These are phyloP conservation scores for Garcia nutans DNA, from an alignment of 345 rosid genomes.

Conservation along the genomic window DNA sequence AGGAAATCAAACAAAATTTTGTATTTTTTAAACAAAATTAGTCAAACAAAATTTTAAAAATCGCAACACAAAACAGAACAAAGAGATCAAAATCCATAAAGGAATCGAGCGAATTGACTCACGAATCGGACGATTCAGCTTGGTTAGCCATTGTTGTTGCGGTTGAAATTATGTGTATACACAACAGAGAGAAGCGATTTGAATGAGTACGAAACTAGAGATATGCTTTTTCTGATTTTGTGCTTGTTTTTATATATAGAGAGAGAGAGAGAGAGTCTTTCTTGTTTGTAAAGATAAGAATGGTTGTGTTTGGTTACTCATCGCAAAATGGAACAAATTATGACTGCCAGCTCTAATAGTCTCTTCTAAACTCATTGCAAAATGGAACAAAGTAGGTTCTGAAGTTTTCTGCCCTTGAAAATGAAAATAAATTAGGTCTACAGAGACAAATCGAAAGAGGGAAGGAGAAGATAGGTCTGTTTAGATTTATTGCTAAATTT, in stretches of 20 bases:
- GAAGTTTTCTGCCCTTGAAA: too few species aligned
- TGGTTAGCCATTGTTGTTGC: conserved; percentile 5
- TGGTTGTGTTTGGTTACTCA: neutral
- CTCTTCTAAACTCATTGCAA: too few species aligned
- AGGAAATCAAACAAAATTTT: too few species aligned
- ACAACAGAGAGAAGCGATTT: neutral
- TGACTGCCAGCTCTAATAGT: too few species aligned
- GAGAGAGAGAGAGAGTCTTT: neutral
- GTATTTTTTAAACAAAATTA: neutral
- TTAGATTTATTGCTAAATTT: too few species aligned
- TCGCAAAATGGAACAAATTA: too few species aligned
- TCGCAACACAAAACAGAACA: neutral
- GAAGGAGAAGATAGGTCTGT: too few species aligned
- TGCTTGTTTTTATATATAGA: neutral
- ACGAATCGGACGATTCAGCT: conserved; percentile 15
- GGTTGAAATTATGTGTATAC: neutral
- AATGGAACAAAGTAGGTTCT: too few species aligned
- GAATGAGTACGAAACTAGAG: neutral
- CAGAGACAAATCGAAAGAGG: too few species aligned
- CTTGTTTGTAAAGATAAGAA: conserved; percentile 13
- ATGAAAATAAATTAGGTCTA: too few species aligned
- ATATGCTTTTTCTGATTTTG: too few species aligned
- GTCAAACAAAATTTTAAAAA: neutral
- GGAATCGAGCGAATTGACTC: neutral
- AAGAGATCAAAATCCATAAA: neutral